These are phyloP conservation scores for Quercus ilex DNA, from an alignment of 306 rosid species.

Conservation along the genomic window DNA sequence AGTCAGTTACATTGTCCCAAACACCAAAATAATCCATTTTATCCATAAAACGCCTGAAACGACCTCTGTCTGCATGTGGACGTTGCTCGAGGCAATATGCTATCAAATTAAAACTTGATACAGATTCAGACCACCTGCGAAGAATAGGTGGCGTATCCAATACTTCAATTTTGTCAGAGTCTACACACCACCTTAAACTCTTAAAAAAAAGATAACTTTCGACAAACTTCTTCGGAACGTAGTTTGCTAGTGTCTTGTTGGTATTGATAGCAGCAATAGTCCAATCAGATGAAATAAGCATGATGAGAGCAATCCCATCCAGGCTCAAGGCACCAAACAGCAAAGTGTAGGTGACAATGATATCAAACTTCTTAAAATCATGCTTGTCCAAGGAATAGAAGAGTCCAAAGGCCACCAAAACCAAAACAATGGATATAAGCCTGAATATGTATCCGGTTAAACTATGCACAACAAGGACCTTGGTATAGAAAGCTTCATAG, in stretches of 20 bases:
- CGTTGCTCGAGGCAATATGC: slow-evolving; percentile 17
- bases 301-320: slow-evolving; percentile 6
- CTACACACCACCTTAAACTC: neutral
- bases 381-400: slow-evolving; percentile 9
- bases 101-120: slow-evolving; percentile 24
- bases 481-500: too few species aligned
- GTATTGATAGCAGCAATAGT: neutral
- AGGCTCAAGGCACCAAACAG: too few species aligned
- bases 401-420: slow-evolving; percentile 2
- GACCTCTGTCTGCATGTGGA: neutral
- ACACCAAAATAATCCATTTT: too few species aligned
- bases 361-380: slow-evolving; percentile 2
- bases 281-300: slow-evolving; percentile 28
- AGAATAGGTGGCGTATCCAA: neutral
- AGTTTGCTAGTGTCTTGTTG: too few species aligned
- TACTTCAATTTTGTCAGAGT: neutral
- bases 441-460: neutral
- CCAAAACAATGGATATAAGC: neutral
- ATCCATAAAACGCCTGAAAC: too few species aligned
- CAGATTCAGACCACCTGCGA: slow-evolving; percentile 35
- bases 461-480: neutral
- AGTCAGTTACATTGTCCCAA: neutral
- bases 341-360: slow-evolving; percentile 12
- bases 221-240: too few species aligned
- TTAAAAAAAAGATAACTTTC: too few species aligned